Evolutionary conservation across 1,284 basidiomycete genomes (phyloP), one percentile per base, ranked within the genome.

Genomic region (Ustilago cynodontis): DNA sequence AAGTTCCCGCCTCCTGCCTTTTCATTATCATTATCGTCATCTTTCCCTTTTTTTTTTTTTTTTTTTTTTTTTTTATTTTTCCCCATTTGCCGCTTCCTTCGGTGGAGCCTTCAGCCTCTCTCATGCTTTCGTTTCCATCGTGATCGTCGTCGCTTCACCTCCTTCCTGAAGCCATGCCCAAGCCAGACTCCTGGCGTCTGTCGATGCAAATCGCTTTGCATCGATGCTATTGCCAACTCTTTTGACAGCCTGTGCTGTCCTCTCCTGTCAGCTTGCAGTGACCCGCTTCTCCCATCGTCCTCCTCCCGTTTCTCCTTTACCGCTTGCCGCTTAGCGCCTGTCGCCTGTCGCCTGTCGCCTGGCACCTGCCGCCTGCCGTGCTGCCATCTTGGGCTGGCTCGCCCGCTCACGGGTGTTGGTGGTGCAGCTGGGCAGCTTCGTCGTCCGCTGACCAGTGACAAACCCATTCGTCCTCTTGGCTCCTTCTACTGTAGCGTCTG

Each of bases 131-230:
- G 16, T 24, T 26, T 24, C 43, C 41, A 8, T 22, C 10, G 7
- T 52, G 51, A 31, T 52, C 31, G 33, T 33, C 31, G 20, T 51
- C 50, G 37, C 37, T 29, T 47, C 53, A 31, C 28, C 52, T 56
- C 56, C 45, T 43, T 54, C 13, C 26, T n/a, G 4, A 64, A 53
- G 39, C 33, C 64, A 60, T 64, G 60, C 51, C 60, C 59, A 64
- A 50, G 56, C 64, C 64, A 64, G 52, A 59, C 63, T 56, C 69
- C 69, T 71, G 41, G 64, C 69, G 59, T 66, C 50, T 24, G 28
- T 65, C 67, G 63, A 66, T 66, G 55, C 64, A 59, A n/a, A 59
- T 29, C 35, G 33, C 62, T 11, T 49, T 59, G 63, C 68, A 49
- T 61, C 57, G 39, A 59, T 58, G 33, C 33, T 18, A 16, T 22